Evolutionary conservation across 495 filamentous ascomycete species (phyloP), one percentile per base, ranked within the genome.

Genomic region (Trichoderma erinaceum): DNA sequence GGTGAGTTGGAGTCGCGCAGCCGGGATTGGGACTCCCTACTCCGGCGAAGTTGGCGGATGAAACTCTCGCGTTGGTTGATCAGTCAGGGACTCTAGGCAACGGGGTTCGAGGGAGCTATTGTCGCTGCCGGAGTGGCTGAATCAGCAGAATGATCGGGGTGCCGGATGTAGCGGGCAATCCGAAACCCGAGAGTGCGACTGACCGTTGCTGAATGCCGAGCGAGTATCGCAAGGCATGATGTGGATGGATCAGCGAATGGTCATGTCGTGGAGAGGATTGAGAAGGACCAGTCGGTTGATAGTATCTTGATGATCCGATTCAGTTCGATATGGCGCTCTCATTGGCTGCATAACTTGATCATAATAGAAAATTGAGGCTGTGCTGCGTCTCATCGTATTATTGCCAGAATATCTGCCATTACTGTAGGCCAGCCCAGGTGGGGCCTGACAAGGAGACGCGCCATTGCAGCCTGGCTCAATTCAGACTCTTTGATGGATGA

Each of bases 1-100:
- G 56, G 25, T 32, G 27, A 32, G 23, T 29, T 25, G 56, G 56
- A 32, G 27, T 11, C 56, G 56, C 56, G 27, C 56, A 61, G 56
- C 56, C 48, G 56, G 56, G 56, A 61, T 61, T 61, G 56, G 56
- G 56, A 32, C 56, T 61, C 56, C 56, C n/a, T 61, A 61, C 7
- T 61, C 56, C 56, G 56, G 15, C 29, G 56, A 61, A 25, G 23
- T 61, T 52, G 16, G 48, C 8, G 48, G 43, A 15, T 46, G 43
- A 46, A 46, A 46, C 43, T 21, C 21, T 21, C 50, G 50, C 50
- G 50, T 25, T 25, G 50, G 21, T 7, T n/a, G 50, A 21, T n/a
- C 18, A 25, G 21, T 56, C 50, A 56, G 50, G 50, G n/a, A 56
- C 21, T 11, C n/a, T 4, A 23, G 23, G 56, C 56, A 32, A 61